Percentiles rank a stretch among this genome's conserved stretches.
phyloP scores from a whole-genome alignment of 1,284 basidiomycete genomes.

The Coriolopsis trogii region DNA sequence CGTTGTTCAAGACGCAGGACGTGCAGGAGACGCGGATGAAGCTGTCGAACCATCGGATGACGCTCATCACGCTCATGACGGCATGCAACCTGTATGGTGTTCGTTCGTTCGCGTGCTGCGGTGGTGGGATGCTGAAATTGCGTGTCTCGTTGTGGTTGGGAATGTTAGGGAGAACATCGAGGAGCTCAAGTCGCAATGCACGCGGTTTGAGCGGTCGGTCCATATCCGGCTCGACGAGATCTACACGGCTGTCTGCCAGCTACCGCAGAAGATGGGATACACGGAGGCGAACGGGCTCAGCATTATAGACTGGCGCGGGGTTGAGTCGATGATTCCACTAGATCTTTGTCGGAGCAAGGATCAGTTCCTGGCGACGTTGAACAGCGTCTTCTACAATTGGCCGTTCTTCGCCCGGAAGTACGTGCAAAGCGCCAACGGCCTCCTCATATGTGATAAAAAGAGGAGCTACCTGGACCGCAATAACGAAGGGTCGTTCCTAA shows the following conservation, averaged over 20 bases:
- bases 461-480: too few species aligned
- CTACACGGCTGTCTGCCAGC: constrained; percentile 1
- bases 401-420: too few species aligned
- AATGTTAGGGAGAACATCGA: neutral
- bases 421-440: too few species aligned
- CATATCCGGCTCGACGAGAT: neutral
- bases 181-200: neutral
- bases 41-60: neutral
- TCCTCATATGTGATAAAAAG: too few species aligned
- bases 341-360: neutral
- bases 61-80: neutral
- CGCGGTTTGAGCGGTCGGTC: neutral
- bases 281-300: neutral
- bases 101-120: neutral
- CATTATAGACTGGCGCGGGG: constrained; percentile 1
- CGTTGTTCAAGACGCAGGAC: constrained; percentile 4
- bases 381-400: too few species aligned
- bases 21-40: constrained; percentile 1
- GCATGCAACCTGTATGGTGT: neutral
- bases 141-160: neutral
- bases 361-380: neutral
- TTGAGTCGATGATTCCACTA: constrained; percentile 1
- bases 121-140: neutral
- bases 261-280: constrained; percentile 2
- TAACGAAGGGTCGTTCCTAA: too few species aligned